Percentiles rank a stretch among this genome's conserved stretches.
phyloP scores from a whole-genome alignment of 1,139 yeast genomes.

The Hansenula sp. region DNA sequence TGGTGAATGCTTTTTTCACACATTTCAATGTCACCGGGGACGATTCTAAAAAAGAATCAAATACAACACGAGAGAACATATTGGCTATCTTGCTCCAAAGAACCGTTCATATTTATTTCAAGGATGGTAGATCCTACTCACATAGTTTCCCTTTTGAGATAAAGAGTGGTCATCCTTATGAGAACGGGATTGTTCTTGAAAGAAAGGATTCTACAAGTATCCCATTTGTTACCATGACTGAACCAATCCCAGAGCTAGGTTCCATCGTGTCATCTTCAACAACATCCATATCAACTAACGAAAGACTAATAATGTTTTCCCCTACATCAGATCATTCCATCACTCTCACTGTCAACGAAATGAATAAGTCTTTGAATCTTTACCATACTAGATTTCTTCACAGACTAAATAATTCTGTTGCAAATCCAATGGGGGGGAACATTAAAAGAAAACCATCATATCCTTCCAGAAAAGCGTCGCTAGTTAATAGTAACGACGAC shows the following conservation, averaged over 20 bases:
- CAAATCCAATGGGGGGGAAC: conserved; percentile 2
- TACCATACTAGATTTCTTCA: conserved; percentile 48
- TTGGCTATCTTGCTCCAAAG: conserved; percentile 49
- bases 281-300: conserved; percentile 55
- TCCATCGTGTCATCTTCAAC: conserved; percentile 67
- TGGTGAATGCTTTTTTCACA: conserved; percentile 48
- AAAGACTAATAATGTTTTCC: conserved; percentile 53
- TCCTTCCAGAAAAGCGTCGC: conserved; percentile 9
- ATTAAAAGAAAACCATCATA: conserved; percentile 16
- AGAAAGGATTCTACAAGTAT: conserved; percentile 29
- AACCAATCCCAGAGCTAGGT: conserved; percentile 68
- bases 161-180: conserved; percentile 51
- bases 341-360: conserved; percentile 49
- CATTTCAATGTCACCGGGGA: conserved; percentile 26
- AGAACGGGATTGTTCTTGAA: conserved; percentile 61
- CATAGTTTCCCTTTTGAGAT: conserved; percentile 63
- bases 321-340: conserved; percentile 31
- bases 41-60: conserved; percentile 1
- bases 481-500: conserved; percentile 3
- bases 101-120: conserved; percentile 52
- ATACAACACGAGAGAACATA: conserved; percentile 22
- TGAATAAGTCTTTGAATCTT: conserved; percentile 39
- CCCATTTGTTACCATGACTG: conserved; percentile 57
- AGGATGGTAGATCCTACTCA: conserved; percentile 52
- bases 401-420: conserved; percentile 6